Base-by-base conservation (phyloP, 1,284 basidiomycete genomes). In the Tremellales sp. region DNA sequence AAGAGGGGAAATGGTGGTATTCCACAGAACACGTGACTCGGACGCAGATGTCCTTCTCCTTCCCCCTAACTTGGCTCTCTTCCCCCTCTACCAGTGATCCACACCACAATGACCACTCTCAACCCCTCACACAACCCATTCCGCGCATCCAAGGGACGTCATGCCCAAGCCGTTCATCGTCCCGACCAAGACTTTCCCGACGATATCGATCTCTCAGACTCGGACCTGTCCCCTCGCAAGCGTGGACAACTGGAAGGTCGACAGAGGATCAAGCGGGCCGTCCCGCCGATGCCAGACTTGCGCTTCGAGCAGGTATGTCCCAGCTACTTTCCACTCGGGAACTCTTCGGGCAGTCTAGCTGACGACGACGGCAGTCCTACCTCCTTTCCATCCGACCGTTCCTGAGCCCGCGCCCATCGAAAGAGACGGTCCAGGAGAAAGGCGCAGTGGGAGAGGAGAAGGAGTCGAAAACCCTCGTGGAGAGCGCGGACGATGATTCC, bases 231-330 rank as follows among this genome's bases (percentile, higher is more conserved):
- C 43, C 45, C n/a, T 37, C 14, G 41, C 55, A 43, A 44, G 56
- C 48, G 40, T 48, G 58, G 53, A 34, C 16, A 45, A 12, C 28
- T 57, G 50, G 57, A 67, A 32, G 70, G 57, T 7, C 59, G 66
- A 40, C 45, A 57, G 42, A 60, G 70, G 45, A 59, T 72, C 24
- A 63, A 61, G 45, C 51, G 55, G 22, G 56, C 49, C n/a, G 58
- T 70, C 53, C 68, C 68, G 19, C 64, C 66, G 12, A 54, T 73
- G 38, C 71, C 70, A 33, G 71, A 73, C 56, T 48, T 71, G 41
- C 56, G 71, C 18, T 72, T 70, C 43, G 71, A 73, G 57, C 66
- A 70, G 59, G 70, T 68, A 14, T 52, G 57, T 63, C 32, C 22
- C 35, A 46, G 27, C 40, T 45, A 13, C 35, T 1, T 4, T 26